Percentiles rank a stretch among this genome's conserved stretches.
Evolutionary conservation across 1,284 basidiomycete genomes (phyloP).

Genomic region (Sanghuangporus weigelae): DNA sequence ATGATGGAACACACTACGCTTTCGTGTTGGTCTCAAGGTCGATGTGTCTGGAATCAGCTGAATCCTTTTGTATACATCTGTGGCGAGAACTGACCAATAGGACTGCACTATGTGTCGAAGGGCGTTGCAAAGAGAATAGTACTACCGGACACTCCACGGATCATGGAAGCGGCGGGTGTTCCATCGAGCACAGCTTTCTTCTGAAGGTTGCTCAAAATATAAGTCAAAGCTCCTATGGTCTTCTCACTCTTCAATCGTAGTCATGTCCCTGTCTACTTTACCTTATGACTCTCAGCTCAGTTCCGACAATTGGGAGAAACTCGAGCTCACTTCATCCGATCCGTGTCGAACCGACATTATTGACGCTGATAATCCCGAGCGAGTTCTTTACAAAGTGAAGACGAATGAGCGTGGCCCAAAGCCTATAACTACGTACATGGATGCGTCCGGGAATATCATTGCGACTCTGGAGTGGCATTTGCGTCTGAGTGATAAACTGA

Average conservation of each 20-base stretch:
- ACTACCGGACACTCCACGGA: not conserved
- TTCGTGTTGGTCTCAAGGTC: too few relatives aligned
- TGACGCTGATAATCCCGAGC: not conserved
- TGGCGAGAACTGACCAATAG: too few relatives aligned
- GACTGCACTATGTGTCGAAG: too few relatives aligned
- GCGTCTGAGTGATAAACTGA: slow-evolving; percentile 4
- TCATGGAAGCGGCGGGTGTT: not conserved
- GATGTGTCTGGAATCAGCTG: too few relatives aligned
- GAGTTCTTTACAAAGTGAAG: not conserved
- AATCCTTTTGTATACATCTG: too few relatives aligned
- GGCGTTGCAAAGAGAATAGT: too few relatives aligned
- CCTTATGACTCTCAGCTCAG: not conserved
- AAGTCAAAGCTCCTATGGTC: not conserved
- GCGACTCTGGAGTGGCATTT: slow-evolving; percentile 8
- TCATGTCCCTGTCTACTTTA: not conserved
- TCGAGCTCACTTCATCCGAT: slow-evolving; percentile 10
- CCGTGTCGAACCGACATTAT: slow-evolving; percentile 8
- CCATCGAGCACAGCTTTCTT: not conserved
- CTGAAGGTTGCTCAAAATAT: not conserved
- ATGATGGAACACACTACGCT: too few relatives aligned
- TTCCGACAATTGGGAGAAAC: slow-evolving; percentile 4
- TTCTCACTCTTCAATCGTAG: not conserved
- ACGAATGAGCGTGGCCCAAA: not conserved
- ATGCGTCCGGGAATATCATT: not conserved
- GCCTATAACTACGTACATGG: slow-evolving; percentile 4